Percentiles rank a stretch among this genome's conserved stretches.
Evolutionary conservation across 768 basidiomycete genomes (phyloP).

Genomic region (Lentinula detonsa): DNA sequence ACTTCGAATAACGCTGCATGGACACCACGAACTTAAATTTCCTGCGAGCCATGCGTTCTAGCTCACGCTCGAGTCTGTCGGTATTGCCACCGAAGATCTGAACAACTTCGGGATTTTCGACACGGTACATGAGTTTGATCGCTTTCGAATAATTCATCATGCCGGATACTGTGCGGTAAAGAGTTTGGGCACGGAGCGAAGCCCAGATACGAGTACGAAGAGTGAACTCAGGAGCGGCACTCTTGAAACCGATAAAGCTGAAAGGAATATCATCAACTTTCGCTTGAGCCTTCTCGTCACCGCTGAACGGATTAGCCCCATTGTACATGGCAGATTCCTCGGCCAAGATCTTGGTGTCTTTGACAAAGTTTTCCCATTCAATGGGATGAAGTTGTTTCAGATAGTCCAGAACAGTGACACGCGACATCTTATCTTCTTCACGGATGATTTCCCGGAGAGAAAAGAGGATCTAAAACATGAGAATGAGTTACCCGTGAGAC

Average conservation of each 20-base stretch:
- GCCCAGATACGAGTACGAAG: conserved; percentile 99
- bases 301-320: conserved; percentile 63
- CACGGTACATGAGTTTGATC: conserved; percentile 98
- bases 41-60: conserved; percentile 95
- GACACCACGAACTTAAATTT: conserved; percentile 99
- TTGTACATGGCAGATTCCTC: conserved; percentile 89
- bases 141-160: conserved; percentile 99
- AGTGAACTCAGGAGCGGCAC: conserved; percentile 96
- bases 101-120: conserved; percentile 98
- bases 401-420: conserved; percentile 96
- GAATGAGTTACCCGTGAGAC: neutral
- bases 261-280: conserved; percentile 93
- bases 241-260: conserved; percentile 99
- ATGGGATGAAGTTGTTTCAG: conserved; percentile 96
- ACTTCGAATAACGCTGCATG: conserved; percentile 99
- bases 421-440: conserved; percentile 95
- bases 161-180: conserved; percentile 97
- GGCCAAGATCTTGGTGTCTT: conserved; percentile 98
- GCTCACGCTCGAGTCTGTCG: conserved; percentile 91
- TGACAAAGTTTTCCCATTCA: conserved; percentile 99
- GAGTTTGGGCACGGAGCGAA: conserved; percentile 94
- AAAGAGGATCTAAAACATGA: conserved; percentile 64
- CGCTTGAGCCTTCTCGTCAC: conserved; percentile 74
- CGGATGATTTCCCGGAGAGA: conserved; percentile 98
- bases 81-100: conserved; percentile 97